Percentiles rank a stretch among this genome's conserved stretches.
These are phyloP conservation scores for Salvia hispanica DNA, from an alignment of 257 asterid genomes.

Conservation along the genomic window DNA sequence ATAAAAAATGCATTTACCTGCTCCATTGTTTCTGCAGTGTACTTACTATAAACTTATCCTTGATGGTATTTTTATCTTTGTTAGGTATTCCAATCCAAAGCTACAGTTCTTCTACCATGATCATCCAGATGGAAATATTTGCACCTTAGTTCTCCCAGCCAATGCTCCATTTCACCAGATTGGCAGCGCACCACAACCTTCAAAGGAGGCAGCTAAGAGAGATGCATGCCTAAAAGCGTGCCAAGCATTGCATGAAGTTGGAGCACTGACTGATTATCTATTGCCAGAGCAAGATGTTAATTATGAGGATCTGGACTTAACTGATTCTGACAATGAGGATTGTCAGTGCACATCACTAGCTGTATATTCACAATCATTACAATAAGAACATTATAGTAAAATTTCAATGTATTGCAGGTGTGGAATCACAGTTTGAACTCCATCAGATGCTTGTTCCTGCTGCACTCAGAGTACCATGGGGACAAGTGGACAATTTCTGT, in stretches of 20 bases:
- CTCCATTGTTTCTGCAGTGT: background rate
- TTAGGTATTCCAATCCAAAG: conserved; percentile 78
- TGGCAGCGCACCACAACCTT: conserved; percentile 62
- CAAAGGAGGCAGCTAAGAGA: conserved; percentile 71
- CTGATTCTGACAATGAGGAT: conserved; percentile 64
- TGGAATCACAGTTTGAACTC: conserved; percentile 69
- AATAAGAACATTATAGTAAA: conserved; percentile 9
- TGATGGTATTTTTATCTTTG: conserved; percentile 25
- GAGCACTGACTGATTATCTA: conserved; percentile 88
- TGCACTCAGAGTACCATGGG: conserved; percentile 70
- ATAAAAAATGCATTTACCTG: background rate
- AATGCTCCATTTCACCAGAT: conserved; percentile 81
- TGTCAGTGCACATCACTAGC: conserved; percentile 45
- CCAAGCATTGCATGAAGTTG: conserved; percentile 74
- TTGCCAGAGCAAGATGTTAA: conserved; percentile 73
- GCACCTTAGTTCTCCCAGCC: conserved; percentile 76
- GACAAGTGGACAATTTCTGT: conserved; percentile 45
- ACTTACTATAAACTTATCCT: background rate
- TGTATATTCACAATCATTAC: conserved; percentile 23
- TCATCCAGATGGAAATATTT: conserved; percentile 67
- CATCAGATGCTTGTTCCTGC: conserved; percentile 93
- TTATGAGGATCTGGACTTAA: conserved; percentile 48
- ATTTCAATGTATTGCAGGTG: conserved; percentile 53
- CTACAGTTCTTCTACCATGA: conserved; percentile 68
- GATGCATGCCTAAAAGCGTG: conserved; percentile 94